Evolutionary conservation across 352 stramenopile genomes (phyloP).

Genomic region (Phytophthora colocasiae): DNA sequence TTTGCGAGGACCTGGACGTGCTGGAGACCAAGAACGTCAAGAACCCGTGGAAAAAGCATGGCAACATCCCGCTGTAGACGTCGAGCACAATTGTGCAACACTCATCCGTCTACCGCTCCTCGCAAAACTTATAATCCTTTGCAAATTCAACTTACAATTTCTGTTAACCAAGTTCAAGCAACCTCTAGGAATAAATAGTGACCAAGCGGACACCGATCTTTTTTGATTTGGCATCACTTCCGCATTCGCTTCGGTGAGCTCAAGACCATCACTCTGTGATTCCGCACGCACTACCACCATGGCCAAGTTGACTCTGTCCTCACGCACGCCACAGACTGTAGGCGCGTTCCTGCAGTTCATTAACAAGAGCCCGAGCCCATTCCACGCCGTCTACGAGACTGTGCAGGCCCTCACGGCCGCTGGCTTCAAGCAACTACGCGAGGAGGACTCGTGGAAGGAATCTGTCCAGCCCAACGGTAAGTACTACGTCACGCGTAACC

Average conservation of each 20-base stretch:
- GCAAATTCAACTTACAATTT: conserved; percentile 6
- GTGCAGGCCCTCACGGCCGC: conserved; percentile 81
- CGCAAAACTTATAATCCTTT: conserved; percentile 27
- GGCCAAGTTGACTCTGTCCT: conserved; percentile 57
- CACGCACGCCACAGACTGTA: conserved; percentile 71
- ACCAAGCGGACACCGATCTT: conserved; percentile 21
- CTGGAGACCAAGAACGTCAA: conserved; percentile 94
- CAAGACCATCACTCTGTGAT: conserved; percentile 40
- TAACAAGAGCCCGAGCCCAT: conserved; percentile 94
- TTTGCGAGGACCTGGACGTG: conserved; percentile 97
- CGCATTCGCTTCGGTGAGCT: conserved; percentile 23
- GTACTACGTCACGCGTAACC: conserved; percentile 98
- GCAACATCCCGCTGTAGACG: conserved; percentile 97
- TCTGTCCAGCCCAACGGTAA: conserved; percentile 86
- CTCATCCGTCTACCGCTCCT: conserved; percentile 16
- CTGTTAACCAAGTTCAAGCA: neutral
- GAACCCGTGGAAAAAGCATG: conserved; percentile 96
- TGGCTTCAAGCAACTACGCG: conserved; percentile 92
- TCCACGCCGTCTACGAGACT: conserved; percentile 93
- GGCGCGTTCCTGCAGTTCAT: conserved; percentile 92
- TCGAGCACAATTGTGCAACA: conserved; percentile 4
- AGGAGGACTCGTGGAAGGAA: conserved; percentile 80
- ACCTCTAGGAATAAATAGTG: conserved; percentile 5
- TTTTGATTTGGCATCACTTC: conserved; percentile 16
- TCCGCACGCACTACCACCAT: conserved; percentile 19